phyloP scores from a whole-genome alignment of 78 protist species.

The Dictyostelium firmibasis region DNA sequence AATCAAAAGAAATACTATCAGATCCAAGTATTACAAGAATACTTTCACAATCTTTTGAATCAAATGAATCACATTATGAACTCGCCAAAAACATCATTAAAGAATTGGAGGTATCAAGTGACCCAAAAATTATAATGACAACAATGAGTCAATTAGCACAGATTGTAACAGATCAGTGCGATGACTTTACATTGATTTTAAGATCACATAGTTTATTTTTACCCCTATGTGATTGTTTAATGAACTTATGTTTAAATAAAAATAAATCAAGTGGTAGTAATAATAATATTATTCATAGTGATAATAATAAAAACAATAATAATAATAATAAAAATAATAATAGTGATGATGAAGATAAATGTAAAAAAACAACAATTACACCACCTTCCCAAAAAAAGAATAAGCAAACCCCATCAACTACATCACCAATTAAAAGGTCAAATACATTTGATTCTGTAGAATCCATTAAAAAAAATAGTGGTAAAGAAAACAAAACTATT shows the following conservation, averaged over 20 bases:
- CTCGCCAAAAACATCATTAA: background rate
- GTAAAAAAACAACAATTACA: background rate
- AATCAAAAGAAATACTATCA: background rate
- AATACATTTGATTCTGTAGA: constrained; percentile 6
- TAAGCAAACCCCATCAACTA: background rate
- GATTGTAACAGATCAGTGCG: background rate
- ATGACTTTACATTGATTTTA: constrained; percentile 18
- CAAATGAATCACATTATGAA: background rate
- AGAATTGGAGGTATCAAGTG: background rate
- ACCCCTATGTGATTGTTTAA: background rate
- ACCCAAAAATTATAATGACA: background rate
- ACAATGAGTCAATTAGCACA: background rate
- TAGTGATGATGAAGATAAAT: background rate
- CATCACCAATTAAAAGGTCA: constrained; percentile 6
- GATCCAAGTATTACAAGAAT: background rate
- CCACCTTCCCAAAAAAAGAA: background rate
- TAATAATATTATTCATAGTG: background rate
- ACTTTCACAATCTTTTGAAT: background rate
- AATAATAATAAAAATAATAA: background rate
- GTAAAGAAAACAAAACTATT: background rate
- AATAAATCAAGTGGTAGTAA: background rate
- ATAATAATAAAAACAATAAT: background rate
- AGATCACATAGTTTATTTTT: constrained; percentile 34
- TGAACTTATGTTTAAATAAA: background rate
- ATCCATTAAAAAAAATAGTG: background rate